Evolutionary conservation across 306 rosid species (phyloP), one percentile per base, ranked within the genome.

Genomic region (Gastrolobium bilobum): DNA sequence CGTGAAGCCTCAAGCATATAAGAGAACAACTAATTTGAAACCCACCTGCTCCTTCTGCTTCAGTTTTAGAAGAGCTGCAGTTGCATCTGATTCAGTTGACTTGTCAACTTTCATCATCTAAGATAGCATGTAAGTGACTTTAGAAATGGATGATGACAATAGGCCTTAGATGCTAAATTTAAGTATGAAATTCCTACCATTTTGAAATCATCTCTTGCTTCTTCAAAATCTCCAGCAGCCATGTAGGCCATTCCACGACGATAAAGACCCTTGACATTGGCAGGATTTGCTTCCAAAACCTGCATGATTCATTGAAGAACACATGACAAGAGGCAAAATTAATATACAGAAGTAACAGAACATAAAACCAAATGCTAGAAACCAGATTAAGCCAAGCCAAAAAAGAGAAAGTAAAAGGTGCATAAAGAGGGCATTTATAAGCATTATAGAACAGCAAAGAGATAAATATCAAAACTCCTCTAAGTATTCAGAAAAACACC

Each of bases 221-320:
- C 99, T 76, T 95, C 96, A 7, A 95, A 93, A 78, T 95, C 97
- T 76, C 97, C 98, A 1, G 71, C 88, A 56, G 85, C 77, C 97
- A 93, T 84, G 89, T 90, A 91, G 72, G 98, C 97, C 99, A 93
- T 93, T 77, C 98, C 99, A 62, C 99, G 98, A 46, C 99, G 96
- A 83, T 92, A 95, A n/a, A 95, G 89, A 81, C 94, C 97, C 88
- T 95, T 95, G 70, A 83, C 90, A 75, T 95, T 90, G 30, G 92
- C 94, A 58, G 94, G 99, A 80, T 93, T 95, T 53, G 98, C 92
- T 40, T 95, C 99, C 79, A 95, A 68, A 76, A 95, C 99, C 99
- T 95, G 77, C 48, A 75, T 9, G 15, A 40, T 80, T 61, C 54
- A 80, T 78, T 42, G 51, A 77, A 48, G 68, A 84, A 77, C 52